Conservation (phyloP, 768 basidiomycete species). For the Trametes cingulata region DNA sequence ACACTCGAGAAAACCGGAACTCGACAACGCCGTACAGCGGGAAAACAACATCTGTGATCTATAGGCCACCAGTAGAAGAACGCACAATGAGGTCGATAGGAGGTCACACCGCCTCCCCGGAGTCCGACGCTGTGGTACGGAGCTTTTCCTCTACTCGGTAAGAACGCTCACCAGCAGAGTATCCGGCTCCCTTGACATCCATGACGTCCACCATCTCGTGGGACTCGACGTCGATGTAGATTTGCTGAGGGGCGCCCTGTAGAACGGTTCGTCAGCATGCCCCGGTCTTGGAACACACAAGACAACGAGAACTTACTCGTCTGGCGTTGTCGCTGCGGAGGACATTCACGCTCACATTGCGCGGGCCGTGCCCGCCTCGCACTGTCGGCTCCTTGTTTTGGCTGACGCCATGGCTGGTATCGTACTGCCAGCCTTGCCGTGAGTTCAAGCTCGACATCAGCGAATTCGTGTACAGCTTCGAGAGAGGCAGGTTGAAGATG, state of each 20-base stretch:
- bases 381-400: neutral
- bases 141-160: too few relatives aligned
- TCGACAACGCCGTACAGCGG: too few relatives aligned
- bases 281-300: too few relatives aligned
- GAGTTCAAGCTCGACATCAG: conserved; percentile 42
- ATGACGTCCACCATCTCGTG: conserved; percentile 34
- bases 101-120: too few relatives aligned
- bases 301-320: too few relatives aligned
- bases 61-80: too few relatives aligned
- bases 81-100: too few relatives aligned
- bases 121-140: too few relatives aligned
- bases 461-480: conserved; percentile 42
- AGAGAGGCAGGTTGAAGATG: conserved; percentile 38
- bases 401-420: conserved; percentile 11
- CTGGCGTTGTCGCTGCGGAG: conserved; percentile 1
- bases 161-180: too few relatives aligned
- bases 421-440: conserved; percentile 35
- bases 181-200: conserved; percentile 7
- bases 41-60: too few relatives aligned
- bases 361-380: neutral
- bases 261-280: neutral
- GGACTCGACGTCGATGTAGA: conserved; percentile 35
- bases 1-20: too few relatives aligned
- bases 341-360: conserved; percentile 11
- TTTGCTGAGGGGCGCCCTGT: conserved; percentile 14